phyloP scores from a whole-genome alignment of 805 yeast species.

The Wickerhamomyces silvicola region DNA sequence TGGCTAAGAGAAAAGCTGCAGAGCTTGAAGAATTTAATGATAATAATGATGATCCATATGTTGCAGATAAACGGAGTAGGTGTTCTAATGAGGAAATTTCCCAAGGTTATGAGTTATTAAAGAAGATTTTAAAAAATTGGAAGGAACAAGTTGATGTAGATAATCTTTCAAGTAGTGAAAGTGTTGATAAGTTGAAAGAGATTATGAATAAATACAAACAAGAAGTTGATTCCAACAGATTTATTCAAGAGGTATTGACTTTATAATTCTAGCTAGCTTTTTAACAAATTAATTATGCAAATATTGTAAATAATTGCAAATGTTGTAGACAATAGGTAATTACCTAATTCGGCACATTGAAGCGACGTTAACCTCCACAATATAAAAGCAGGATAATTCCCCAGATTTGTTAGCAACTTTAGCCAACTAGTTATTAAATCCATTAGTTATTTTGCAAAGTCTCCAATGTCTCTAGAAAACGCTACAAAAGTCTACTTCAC shows the following conservation, averaged over 20 bases:
- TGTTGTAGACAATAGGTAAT: too few relatives aligned
- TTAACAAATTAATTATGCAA: too few relatives aligned
- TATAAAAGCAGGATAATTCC: too few relatives aligned
- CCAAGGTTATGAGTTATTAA: constrained; percentile 45
- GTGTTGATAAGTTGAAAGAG: constrained; percentile 31
- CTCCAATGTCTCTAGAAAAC: constrained; percentile 17
- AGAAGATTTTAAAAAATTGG: constrained; percentile 37
- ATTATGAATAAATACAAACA: constrained; percentile 22
- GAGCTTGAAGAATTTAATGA: constrained; percentile 67
- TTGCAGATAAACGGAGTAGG: constrained; percentile 35
- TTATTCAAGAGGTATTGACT: constrained; percentile 39
- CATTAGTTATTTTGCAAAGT: not conserved
- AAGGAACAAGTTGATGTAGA: constrained; percentile 13
- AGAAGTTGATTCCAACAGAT: constrained; percentile 28
- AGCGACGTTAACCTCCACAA: too few relatives aligned
- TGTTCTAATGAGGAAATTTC: constrained; percentile 46
- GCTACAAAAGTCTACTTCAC: constrained; percentile 34
- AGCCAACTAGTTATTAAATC: not conserved
- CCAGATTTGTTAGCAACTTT: not conserved
- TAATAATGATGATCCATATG: constrained; percentile 38
- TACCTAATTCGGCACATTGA: too few relatives aligned
- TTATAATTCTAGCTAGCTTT: too few relatives aligned
- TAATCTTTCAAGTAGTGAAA: constrained; percentile 27
- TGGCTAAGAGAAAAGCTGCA: constrained; percentile 92
- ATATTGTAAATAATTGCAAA: too few relatives aligned